Evolutionary conservation across 2,329 filamentous ascomycete species (phyloP).

Genomic region (Fusarium sublunatum): DNA sequence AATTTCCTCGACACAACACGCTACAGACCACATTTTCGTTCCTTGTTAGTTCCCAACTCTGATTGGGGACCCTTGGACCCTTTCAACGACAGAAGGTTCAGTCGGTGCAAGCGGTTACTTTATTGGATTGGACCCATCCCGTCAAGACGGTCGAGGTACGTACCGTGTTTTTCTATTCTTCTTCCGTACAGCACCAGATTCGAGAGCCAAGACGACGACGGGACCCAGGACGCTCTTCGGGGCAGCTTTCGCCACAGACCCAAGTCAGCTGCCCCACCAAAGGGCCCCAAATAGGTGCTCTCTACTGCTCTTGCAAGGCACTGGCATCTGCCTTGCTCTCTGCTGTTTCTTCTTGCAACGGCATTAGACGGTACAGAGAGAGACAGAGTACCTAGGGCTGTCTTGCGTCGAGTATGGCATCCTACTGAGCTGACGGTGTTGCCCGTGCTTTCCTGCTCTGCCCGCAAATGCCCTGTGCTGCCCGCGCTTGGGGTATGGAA

Average conservation of each 20-base stretch:
- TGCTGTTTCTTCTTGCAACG: conserved; percentile 22
- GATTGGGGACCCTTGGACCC: conserved; percentile 37
- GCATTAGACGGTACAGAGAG: conserved; percentile 3
- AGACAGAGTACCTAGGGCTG: conserved; percentile 1
- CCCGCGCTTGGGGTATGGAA: background rate
- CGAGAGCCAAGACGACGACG: conserved; percentile 16
- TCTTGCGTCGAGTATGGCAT: background rate
- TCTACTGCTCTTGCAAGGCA: conserved; percentile 28
- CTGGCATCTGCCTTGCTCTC: conserved; percentile 23
- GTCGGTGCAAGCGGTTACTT: conserved; percentile 12
- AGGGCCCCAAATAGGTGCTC: conserved; percentile 29
- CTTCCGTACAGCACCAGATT: conserved; percentile 17
- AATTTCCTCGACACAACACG: conserved; percentile 11
- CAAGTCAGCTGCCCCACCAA: conserved; percentile 51
- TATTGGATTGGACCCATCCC: conserved; percentile 7
- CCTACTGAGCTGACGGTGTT: conserved; percentile 24
- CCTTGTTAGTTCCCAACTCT: conserved; percentile 29
- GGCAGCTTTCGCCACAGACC: conserved; percentile 48
- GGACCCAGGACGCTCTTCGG: conserved; percentile 32
- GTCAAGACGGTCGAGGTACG: conserved; percentile 22
- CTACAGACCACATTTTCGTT: conserved; percentile 10
- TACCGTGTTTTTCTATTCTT: conserved; percentile 26
- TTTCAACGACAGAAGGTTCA: conserved; percentile 21
- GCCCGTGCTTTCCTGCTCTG: conserved; percentile 15
- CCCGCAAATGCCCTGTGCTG: conserved; percentile 2